Conservation (phyloP, 768 basidiomycete species). For the Leucocoprinus birnbaumii region DNA sequence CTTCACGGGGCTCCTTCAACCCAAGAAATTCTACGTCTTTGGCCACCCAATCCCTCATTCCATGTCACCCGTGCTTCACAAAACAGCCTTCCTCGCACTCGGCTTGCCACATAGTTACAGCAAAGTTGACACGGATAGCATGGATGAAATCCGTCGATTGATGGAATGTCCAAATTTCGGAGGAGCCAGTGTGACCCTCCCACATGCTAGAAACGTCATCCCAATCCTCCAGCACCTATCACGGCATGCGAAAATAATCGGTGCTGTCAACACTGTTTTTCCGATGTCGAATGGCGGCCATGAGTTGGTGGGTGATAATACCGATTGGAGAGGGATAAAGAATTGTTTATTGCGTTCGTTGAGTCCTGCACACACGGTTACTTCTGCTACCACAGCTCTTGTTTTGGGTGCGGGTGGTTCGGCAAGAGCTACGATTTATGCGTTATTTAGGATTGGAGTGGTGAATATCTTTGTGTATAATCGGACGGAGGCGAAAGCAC, state of each 20-base stretch:
- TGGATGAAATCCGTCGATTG: slow-evolving; percentile 45
- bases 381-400: slow-evolving; percentile 40
- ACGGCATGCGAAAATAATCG: slow-evolving; percentile 61
- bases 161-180: slow-evolving; percentile 58
- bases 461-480: slow-evolving; percentile 68
- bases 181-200: slow-evolving; percentile 83
- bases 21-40: slow-evolving; percentile 63
- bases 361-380: slow-evolving; percentile 27
- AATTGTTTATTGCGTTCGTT: slow-evolving; percentile 37
- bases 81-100: slow-evolving; percentile 61
- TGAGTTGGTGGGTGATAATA: slow-evolving; percentile 70
- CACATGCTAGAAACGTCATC: slow-evolving; percentile 73
- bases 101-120: slow-evolving; percentile 68
- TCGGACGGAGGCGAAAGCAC: slow-evolving; percentile 59
- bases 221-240: slow-evolving; percentile 62
- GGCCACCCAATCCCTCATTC: slow-evolving; percentile 71
- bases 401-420: slow-evolving; percentile 83
- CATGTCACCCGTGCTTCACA: slow-evolving; percentile 75
- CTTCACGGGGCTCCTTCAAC: slow-evolving; percentile 59
- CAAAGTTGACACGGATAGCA: slow-evolving; percentile 49
- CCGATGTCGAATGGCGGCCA: slow-evolving; percentile 33
- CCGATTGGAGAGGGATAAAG: slow-evolving; percentile 75
- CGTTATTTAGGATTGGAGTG: slow-evolving; percentile 59
- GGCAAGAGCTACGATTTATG: slow-evolving; percentile 75
- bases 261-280: slow-evolving; percentile 78